Percentiles rank a stretch among this genome's conserved stretches.
phyloP scores from a whole-genome alignment of 148 eudicot genomes.

The Chenopodium formosanum region DNA sequence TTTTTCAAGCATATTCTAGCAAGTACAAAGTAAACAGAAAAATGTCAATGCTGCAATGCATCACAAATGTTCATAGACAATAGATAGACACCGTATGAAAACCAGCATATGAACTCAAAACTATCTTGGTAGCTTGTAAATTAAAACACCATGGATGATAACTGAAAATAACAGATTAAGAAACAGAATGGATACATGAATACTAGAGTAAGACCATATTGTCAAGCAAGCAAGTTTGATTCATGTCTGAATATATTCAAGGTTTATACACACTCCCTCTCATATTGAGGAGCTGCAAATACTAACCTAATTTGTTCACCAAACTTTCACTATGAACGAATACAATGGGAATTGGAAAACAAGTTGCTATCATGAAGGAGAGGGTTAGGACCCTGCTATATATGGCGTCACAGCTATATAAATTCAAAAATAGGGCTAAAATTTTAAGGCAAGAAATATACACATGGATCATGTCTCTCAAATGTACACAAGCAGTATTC shows the following conservation, averaged over 20 bases:
- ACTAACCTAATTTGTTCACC: not conserved
- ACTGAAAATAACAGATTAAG: not conserved
- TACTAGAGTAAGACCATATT: not conserved
- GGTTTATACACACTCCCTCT: not conserved
- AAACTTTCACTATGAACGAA: conserved; percentile 12
- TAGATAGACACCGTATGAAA: not conserved
- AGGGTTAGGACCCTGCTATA: conserved; percentile 14
- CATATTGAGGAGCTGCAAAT: too few relatives aligned
- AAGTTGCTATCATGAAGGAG: conserved; percentile 2
- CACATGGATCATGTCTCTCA: conserved; percentile 28
- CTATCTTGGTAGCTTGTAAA: not conserved
- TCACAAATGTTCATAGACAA: too few relatives aligned
- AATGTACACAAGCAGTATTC: conserved; percentile 23
- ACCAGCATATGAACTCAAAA: not conserved
- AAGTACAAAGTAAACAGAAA: too few relatives aligned
- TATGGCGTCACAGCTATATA: conserved; percentile 22
- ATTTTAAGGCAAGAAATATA: conserved; percentile 30
- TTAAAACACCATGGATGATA: not conserved
- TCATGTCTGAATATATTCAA: not conserved
- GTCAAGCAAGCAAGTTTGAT: not conserved
- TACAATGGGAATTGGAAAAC: conserved; percentile 12
- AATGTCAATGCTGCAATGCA: too few relatives aligned
- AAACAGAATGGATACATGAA: not conserved
- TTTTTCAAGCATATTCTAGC: too few relatives aligned
- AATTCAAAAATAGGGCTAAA: conserved; percentile 23